Evolutionary conservation across 1,284 basidiomycete species (phyloP), one percentile per base, ranked within the genome.

Genomic region (Puccinia coronata): DNA sequence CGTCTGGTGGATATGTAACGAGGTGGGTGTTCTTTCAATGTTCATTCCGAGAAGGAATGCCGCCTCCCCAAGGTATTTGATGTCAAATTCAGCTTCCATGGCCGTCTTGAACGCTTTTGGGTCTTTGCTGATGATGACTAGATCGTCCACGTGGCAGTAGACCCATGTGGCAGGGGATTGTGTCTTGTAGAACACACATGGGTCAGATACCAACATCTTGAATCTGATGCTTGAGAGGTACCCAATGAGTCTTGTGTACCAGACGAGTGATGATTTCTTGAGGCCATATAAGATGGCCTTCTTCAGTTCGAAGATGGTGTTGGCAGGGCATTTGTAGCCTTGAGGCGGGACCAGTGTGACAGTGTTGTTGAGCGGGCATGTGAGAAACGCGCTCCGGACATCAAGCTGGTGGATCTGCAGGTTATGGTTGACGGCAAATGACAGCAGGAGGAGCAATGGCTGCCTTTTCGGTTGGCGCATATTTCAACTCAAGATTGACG

Each of bases 391-490:
- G 70, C 31, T 41, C 59, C 28, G 59, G 65, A 82, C 43, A 43
- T 83, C 77, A 5, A 41, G 67, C 53, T 82, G 82, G 36, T 51
- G 70, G 49, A 82, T 28, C 20, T 74, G 49, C n/a, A 78, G 75
- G 47, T 78, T n/a, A n/a, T n/a, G n/a, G n/a, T n/a, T n/a, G n/a
- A n/a, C n/a, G n/a, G n/a, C n/a, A n/a, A n/a, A n/a, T n/a, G 82
- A 41, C 23, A 83, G 51, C 23, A 83, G 34, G n/a, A 65, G 34
- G 12, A 77, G 47, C 9, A 75, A 53, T n/a, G 78, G 11, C 72
- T 8, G 47, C 11, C 39, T 65, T 72, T 11, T 47, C 57, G 20
- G 82, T 82, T 9, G 82, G 82, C 1, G 82, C 77, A 74, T 70
- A 82, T 28, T 75, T 82, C 43, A 80, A 65, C 23, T 69, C 31